Evolutionary conservation across 148 eudicot species (phyloP).

Genomic region (Vaccinium corymbosum): DNA sequence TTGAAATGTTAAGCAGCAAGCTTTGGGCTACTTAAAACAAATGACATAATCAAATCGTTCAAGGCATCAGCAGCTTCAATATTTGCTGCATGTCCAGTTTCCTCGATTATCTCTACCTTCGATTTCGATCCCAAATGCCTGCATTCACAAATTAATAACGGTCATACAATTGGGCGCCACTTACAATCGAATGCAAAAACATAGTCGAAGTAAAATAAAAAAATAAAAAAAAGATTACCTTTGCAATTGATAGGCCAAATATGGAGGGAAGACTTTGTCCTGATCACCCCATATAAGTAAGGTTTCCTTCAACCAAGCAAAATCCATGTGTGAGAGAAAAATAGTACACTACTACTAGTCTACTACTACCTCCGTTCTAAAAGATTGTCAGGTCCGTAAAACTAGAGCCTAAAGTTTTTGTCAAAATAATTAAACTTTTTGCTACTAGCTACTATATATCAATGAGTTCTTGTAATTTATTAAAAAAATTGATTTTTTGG

Average conservation of each 20-base stretch:
- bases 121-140: conserved; percentile 14
- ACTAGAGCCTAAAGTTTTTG: too few species aligned
- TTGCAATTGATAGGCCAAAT: conserved; percentile 43
- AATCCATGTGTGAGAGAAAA: not conserved
- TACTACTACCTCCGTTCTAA: too few species aligned
- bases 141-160: not conserved
- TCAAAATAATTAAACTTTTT: too few species aligned
- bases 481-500: too few species aligned
- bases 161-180: not conserved
- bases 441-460: too few species aligned
- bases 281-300: conserved; percentile 72
- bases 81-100: conserved; percentile 6
- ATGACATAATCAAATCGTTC: not conserved
- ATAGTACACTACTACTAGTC: not conserved
- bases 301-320: conserved; percentile 36
- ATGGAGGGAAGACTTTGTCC: conserved; percentile 55
- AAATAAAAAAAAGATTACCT: conserved; percentile 24
- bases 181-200: not conserved
- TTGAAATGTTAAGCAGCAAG: not conserved
- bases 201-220: not conserved
- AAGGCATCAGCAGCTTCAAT: not conserved
- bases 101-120: conserved; percentile 11
- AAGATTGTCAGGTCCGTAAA: too few species aligned
- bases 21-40: conserved; percentile 11
- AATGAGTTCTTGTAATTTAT: too few species aligned